These are phyloP conservation scores for Metarhizium sp. DNA, from an alignment of 2,329 filamentous ascomycete species.

Conservation along the genomic window DNA sequence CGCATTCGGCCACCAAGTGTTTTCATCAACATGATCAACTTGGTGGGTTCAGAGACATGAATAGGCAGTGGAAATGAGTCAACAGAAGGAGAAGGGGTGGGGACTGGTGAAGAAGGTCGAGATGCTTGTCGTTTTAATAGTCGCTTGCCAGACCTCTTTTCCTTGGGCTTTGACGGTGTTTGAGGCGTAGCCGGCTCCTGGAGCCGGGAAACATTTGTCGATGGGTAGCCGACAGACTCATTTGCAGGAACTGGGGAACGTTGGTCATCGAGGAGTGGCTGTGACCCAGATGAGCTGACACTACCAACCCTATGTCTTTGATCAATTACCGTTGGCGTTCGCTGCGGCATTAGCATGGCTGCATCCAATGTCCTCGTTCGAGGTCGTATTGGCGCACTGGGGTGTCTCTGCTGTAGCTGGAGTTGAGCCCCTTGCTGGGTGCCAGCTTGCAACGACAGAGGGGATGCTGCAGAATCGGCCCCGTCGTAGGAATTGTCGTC, in stretches of 20 bases:
- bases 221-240: constrained; percentile 33
- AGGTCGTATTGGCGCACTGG: constrained; percentile 32
- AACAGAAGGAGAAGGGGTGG: constrained; percentile 44
- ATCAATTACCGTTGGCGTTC: constrained; percentile 30
- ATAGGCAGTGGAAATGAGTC: constrained; percentile 52
- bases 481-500: constrained; percentile 37
- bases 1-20: constrained; percentile 70
- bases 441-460: neutral
- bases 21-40: constrained; percentile 67
- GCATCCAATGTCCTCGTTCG: constrained; percentile 51
- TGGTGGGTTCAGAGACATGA: constrained; percentile 59
- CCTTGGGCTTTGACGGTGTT: constrained; percentile 11
- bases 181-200: constrained; percentile 21
- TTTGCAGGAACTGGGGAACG: constrained; percentile 29
- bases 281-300: constrained; percentile 53
- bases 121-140: constrained; percentile 46
- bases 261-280: constrained; percentile 41
- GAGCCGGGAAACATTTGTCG: constrained; percentile 26
- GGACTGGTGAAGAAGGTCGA: constrained; percentile 48
- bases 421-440: constrained; percentile 3
- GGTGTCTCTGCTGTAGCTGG: constrained; percentile 19
- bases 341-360: constrained; percentile 37
- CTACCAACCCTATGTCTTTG: constrained; percentile 60
- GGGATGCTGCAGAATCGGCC: constrained; percentile 6
- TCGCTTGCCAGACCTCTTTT: constrained; percentile 40